Base-by-base conservation (phyloP, 2,329 filamentous ascomycete genomes). In the Trichoderma sp. region DNA sequence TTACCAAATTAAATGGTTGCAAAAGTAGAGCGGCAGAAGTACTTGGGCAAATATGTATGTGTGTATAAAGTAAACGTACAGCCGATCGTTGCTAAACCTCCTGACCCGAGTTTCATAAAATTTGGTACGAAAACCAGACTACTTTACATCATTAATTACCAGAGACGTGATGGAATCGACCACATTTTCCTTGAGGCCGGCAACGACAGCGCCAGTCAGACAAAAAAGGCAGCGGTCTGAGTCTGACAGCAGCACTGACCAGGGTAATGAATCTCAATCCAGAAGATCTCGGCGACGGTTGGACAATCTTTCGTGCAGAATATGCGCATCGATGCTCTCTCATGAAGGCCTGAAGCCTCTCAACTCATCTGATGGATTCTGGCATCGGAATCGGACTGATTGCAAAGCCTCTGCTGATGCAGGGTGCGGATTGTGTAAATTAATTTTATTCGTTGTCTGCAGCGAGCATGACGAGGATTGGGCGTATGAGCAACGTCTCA, bases 371-470 rank as follows among this genome's bases (percentile, higher is more conserved):
- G 13, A 68, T 43, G 65, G 65, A 4, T 28, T 68, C n/a, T n/a
- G 17, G 3, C 65, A 68, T 28, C 26, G 17, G 9, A 68, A n/a
- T 13, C 34, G 34, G 17, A 20, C 23, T 11, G 23, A 15, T 3
- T 68, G 34, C 34, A n/a, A 3, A 17, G 23, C 26, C 11, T 23
- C 65, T 6, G 50, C 23, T 20, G 26, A 68, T 23, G 34, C 20
- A 17, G 53, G 65, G 8, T 68, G 65, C 17, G n/a, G 23, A 32
- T 43, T 68, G 2, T 68, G 65, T 53, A 68, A 68, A 8, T 58
- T 68, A 11, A 30, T 68, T 6, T 7, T 68, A 6, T 28, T 68
- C 23, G 12, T 17, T 6, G 34, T 39, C 12, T 43, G 53, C 17
- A 23, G 43, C 12, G 65, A 68, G 2, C 12, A 58, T 11, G 26